Percentiles rank a stretch among this genome's conserved stretches.
Conservation (phyloP, 352 stramenopile genomes). For the Phytophthora sansomeana region DNA sequence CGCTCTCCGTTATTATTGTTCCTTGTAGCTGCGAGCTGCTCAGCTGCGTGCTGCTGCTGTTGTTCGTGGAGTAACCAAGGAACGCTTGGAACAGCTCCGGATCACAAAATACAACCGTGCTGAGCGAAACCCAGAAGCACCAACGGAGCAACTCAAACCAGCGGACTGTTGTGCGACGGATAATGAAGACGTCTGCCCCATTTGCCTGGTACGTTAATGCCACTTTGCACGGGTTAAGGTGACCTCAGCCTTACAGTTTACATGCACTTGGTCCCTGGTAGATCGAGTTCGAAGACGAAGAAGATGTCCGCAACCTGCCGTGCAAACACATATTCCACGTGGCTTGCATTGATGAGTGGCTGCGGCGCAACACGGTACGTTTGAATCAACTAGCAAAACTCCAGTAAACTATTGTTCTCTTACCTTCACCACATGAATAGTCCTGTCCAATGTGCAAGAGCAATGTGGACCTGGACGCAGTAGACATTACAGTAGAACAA, state of each 20-base stretch:
- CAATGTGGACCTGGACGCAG: conserved; percentile 69
- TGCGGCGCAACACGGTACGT: conserved; percentile 86
- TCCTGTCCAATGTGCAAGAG: conserved; percentile 88
- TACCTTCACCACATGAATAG: conserved; percentile 28
- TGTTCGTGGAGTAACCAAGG: conserved; percentile 64
- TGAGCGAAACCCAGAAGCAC: conserved; percentile 32
- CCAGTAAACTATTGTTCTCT: neutral
- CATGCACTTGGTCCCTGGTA: conserved; percentile 15
- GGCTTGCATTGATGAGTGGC: conserved; percentile 90
- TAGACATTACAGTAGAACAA: conserved; percentile 50
- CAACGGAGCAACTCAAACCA: conserved; percentile 13
- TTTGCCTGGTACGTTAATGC: conserved; percentile 66
- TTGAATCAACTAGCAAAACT: conserved; percentile 1
- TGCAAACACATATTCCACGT: conserved; percentile 93
- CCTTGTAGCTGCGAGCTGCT: conserved; percentile 57
- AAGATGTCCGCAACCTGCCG: conserved; percentile 77
- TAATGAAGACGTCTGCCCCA: conserved; percentile 76
- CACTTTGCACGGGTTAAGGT: neutral
- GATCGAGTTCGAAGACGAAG: conserved; percentile 81
- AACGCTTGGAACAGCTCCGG: conserved; percentile 66
- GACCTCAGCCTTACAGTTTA: conserved; percentile 10
- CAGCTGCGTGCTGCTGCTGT: conserved; percentile 49
- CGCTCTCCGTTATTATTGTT: too few relatives aligned
- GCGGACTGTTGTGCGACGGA: conserved; percentile 2
- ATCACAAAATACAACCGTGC: conserved; percentile 71